phyloP scores from a whole-genome alignment of 441 rosid species.

The Theobroma grandiflorum region DNA sequence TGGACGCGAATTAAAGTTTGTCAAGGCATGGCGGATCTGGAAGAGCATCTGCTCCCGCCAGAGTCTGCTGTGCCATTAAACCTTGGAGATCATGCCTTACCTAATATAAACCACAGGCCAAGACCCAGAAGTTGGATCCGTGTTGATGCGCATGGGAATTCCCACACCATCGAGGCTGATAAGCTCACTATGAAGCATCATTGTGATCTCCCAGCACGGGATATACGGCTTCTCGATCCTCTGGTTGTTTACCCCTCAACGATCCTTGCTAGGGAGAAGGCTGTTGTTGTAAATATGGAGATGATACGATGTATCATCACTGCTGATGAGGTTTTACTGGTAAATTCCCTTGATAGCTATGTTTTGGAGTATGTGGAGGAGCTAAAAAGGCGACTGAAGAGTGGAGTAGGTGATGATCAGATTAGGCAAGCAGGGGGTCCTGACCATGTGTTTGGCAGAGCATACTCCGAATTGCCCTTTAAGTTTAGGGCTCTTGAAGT shows the following conservation, averaged over 20 bases:
- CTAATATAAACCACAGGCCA: too few species aligned
- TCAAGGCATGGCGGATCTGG: slow-evolving; percentile 79
- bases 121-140: slow-evolving; percentile 91
- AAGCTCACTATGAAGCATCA: slow-evolving; percentile 91
- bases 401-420: slow-evolving; percentile 66
- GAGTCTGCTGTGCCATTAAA: slow-evolving; percentile 80
- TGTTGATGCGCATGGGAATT: slow-evolving; percentile 77
- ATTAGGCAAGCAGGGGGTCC: neutral
- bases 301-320: slow-evolving; percentile 93
- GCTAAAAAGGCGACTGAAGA: slow-evolving; percentile 75
- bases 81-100: slow-evolving; percentile 78
- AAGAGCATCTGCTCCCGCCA: slow-evolving; percentile 80
- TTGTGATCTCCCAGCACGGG: slow-evolving; percentile 94
- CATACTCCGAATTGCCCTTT: slow-evolving; percentile 90
- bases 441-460: slow-evolving; percentile 60
- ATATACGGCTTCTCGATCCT: slow-evolving; percentile 90
- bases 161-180: slow-evolving; percentile 87
- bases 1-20: too few species aligned
- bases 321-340: slow-evolving; percentile 87
- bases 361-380: slow-evolving; percentile 91
- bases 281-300: slow-evolving; percentile 92
- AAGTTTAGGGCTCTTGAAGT: slow-evolving; percentile 93
- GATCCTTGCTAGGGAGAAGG: slow-evolving; percentile 97
- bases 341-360: slow-evolving; percentile 90
- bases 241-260: slow-evolving; percentile 89